Evolutionary conservation across 2,329 filamentous ascomycete species (phyloP).

Genomic region (Penicillium nordicum): DNA sequence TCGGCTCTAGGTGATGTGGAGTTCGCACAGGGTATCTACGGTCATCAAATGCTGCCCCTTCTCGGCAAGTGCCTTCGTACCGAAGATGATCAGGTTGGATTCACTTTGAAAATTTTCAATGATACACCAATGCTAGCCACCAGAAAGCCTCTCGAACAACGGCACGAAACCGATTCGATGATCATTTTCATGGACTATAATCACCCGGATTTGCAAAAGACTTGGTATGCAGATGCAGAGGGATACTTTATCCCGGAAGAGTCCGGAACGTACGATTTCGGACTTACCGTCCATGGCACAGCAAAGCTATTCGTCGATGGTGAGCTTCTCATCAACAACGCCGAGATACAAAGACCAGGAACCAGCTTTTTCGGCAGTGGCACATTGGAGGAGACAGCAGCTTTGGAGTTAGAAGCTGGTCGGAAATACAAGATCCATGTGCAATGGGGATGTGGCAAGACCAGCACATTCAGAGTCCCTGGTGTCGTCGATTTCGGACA

Average conservation of each 20-base stretch:
- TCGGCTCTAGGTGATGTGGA: background rate
- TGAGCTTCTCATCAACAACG: background rate
- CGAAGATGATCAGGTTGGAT: background rate
- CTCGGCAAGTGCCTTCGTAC: background rate
- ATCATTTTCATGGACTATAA: background rate
- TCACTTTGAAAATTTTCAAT: background rate
- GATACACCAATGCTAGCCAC: background rate
- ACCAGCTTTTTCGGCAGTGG: background rate
- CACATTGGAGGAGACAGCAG: background rate
- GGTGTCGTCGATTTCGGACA: background rate
- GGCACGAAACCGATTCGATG: background rate
- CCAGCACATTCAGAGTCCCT: background rate
- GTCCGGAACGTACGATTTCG: background rate
- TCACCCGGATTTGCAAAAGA: background rate
- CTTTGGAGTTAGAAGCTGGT: background rate
- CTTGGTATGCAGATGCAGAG: background rate
- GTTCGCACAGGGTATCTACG: background rate
- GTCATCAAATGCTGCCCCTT: background rate
- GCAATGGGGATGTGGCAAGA: background rate
- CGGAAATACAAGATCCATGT: background rate
- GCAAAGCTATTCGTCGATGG: background rate
- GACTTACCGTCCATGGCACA: background rate
- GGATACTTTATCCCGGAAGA: background rate
- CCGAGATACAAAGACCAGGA: background rate
- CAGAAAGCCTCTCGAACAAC: background rate